Conservation (phyloP, 2,329 filamentous ascomycete species). For the Ceratocystis harringtonii region DNA sequence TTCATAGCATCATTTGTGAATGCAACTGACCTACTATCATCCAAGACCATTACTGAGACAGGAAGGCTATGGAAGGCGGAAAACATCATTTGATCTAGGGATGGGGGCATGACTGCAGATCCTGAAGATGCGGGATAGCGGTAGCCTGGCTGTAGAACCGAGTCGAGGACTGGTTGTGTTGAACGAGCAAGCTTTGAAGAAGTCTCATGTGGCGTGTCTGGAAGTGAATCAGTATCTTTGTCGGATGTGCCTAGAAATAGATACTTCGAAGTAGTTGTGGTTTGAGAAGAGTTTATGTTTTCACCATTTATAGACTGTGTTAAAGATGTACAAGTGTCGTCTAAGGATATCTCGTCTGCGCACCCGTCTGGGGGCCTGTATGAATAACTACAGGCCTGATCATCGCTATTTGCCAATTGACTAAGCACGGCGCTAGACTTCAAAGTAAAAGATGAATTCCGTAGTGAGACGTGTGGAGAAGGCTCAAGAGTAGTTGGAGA, state of each 20-base stretch:
- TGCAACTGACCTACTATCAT: constrained; percentile 52
- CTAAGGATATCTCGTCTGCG: not conserved
- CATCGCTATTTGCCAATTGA: not conserved
- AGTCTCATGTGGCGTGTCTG: not conserved
- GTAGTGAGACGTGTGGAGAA: not conserved
- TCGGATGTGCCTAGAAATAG: not conserved
- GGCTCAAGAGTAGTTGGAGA: not conserved
- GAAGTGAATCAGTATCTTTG: not conserved
- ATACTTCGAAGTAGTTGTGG: not conserved
- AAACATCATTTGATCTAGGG: constrained; percentile 44
- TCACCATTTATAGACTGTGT: not conserved
- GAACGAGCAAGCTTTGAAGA: not conserved
- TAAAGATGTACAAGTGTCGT: not conserved
- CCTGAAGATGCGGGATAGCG: not conserved
- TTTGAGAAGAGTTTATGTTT: not conserved
- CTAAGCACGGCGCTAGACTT: constrained; percentile 21
- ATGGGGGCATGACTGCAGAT: constrained; percentile 28
- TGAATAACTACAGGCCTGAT: too few relatives aligned
- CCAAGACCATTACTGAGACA: constrained; percentile 54
- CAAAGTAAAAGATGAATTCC: not conserved
- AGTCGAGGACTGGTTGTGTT: not conserved
- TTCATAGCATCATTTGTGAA: constrained; percentile 65
- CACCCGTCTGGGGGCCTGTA: not conserved
- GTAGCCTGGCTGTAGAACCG: not conserved
- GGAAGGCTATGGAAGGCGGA: constrained; percentile 60